These are phyloP conservation scores for Fusarium sublunatum DNA, from an alignment of 2,329 filamentous ascomycete species.

Conservation along the genomic window DNA sequence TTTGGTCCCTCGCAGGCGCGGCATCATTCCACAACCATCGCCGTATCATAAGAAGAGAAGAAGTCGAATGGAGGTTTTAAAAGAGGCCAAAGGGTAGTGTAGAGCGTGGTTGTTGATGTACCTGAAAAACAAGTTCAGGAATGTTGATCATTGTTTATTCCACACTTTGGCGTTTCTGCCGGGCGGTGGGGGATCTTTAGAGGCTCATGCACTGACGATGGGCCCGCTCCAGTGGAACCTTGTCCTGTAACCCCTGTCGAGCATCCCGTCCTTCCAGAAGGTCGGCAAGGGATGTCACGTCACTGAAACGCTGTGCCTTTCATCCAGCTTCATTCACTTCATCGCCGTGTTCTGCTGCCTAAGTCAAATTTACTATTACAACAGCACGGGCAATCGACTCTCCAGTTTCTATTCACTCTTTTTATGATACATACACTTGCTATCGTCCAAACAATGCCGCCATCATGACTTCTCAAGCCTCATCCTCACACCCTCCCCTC, in stretches of 20 bases:
- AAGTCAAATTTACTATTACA: background rate
- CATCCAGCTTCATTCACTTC: constrained; percentile 5
- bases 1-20: constrained; percentile 55
- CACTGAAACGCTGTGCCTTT: constrained; percentile 8
- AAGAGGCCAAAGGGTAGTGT: background rate
- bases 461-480: constrained; percentile 44
- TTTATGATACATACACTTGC: background rate
- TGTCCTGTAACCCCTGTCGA: constrained; percentile 21
- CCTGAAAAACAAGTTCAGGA: constrained; percentile 22
- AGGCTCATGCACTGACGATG: constrained; percentile 5
- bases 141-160: constrained; percentile 32
- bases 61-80: background rate
- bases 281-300: constrained; percentile 24
- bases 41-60: background rate
- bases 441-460: constrained; percentile 36
- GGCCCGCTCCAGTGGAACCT: background rate
- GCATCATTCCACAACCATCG: constrained; percentile 53
- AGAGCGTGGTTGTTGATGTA: constrained; percentile 21
- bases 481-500: constrained; percentile 57
- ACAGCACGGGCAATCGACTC: too few relatives aligned
- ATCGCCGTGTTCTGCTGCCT: constrained; percentile 1
- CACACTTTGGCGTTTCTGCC: constrained; percentile 50
- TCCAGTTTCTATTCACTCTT: background rate
- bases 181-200: constrained; percentile 47
- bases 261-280: constrained; percentile 32